Conservation (phyloP, 2,329 filamentous ascomycete genomes). For the Ophiostoma populinum region DNA sequence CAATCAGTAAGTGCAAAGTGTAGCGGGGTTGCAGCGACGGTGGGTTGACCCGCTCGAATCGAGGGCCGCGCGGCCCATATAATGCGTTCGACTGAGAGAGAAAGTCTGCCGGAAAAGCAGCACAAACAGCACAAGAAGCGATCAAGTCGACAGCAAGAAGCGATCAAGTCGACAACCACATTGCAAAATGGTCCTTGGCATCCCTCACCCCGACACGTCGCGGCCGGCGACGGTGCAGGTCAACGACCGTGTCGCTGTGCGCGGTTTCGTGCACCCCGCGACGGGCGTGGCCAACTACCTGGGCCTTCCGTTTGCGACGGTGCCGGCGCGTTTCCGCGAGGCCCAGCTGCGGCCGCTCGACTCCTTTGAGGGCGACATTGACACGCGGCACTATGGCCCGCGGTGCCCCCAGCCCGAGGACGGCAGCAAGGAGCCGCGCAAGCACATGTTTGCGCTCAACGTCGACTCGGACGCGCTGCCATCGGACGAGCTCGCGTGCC, state of each 20-base stretch:
- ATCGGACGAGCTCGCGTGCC: slow-evolving; percentile 4
- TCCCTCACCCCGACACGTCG: background rate
- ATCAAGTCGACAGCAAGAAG: too few relatives aligned
- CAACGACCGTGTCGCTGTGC: background rate
- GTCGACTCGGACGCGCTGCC: slow-evolving; percentile 2
- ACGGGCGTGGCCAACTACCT: slow-evolving; percentile 9
- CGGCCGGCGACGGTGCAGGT: background rate
- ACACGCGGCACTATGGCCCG: slow-evolving; percentile 6
- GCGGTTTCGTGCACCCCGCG: slow-evolving; percentile 6
- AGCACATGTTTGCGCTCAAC: slow-evolving; percentile 4
- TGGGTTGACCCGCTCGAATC: too few relatives aligned
- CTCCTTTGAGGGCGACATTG: slow-evolving; percentile 1
- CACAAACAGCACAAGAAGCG: too few relatives aligned
- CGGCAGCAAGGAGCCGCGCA: slow-evolving; percentile 3
- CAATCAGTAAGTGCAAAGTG: too few relatives aligned
- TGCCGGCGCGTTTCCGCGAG: slow-evolving; percentile 7
- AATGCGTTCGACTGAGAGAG: too few relatives aligned
- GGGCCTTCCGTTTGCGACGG: slow-evolving; percentile 4
- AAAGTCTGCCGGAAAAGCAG: too few relatives aligned
- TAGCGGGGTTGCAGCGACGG: too few relatives aligned
- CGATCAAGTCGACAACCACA: too few relatives aligned
- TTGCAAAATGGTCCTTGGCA: too few relatives aligned
- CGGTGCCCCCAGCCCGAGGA: slow-evolving; percentile 7
- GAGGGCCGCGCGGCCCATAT: too few relatives aligned
- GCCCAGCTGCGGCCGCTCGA: background rate